phyloP scores from a whole-genome alignment of 768 basidiomycete genomes.

The Tremella fuciformis region DNA sequence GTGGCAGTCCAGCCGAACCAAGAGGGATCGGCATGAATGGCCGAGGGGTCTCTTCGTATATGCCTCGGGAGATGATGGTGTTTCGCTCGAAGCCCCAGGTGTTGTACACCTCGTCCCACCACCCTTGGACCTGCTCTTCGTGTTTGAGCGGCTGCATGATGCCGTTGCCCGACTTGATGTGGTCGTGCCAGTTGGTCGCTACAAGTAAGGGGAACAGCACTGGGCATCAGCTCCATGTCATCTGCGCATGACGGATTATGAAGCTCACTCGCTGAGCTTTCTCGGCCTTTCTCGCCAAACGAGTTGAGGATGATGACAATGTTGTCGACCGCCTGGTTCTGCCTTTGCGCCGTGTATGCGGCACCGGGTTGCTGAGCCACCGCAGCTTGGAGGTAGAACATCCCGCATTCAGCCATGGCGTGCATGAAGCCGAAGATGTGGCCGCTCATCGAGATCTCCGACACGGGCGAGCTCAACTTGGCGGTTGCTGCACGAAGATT shows the following conservation, averaged over 20 bases:
- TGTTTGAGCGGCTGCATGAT: constrained; percentile 8
- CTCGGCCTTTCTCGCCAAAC: constrained; percentile 42
- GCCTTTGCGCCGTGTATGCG: constrained; percentile 36
- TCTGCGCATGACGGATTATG: neutral
- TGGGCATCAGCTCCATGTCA: constrained; percentile 7
- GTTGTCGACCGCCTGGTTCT: constrained; percentile 49
- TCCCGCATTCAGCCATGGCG: constrained; percentile 48
- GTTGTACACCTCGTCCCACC: constrained; percentile 38
- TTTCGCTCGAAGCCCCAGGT: constrained; percentile 40
- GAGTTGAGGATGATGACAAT: constrained; percentile 44
- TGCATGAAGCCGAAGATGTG: constrained; percentile 50
- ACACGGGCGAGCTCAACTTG: constrained; percentile 32
- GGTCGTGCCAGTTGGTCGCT: constrained; percentile 46
- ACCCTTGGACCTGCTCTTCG: constrained; percentile 29
- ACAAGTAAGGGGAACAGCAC: constrained; percentile 48
- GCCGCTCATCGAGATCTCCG: constrained; percentile 33
- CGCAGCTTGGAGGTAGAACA: constrained; percentile 50
- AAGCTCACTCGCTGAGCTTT: constrained; percentile 44
- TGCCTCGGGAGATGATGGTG: constrained; percentile 18
- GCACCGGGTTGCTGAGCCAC: constrained; percentile 29
- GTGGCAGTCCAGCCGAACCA: too few relatives aligned
- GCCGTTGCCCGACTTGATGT: constrained; percentile 21
- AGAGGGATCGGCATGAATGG: too few relatives aligned
- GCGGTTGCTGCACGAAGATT: constrained; percentile 30
- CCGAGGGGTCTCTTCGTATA: constrained; percentile 11